These are phyloP conservation scores for Porcisia hertigi DNA, from an alignment of 208 protist genomes.

Conservation along the genomic window DNA sequence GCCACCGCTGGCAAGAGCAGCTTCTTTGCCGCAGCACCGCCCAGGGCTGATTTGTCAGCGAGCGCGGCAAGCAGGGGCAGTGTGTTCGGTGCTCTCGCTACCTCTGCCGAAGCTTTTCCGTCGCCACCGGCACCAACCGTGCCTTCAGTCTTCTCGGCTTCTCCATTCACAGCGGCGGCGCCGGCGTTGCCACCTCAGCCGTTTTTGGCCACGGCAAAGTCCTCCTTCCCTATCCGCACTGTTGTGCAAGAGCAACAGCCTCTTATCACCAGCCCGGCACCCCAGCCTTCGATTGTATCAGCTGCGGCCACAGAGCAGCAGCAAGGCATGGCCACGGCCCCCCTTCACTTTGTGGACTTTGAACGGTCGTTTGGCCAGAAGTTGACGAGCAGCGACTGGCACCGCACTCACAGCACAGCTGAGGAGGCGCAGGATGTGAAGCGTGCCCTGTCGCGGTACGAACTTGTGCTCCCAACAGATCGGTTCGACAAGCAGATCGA, in stretches of 20 bases:
- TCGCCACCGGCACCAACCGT: background rate
- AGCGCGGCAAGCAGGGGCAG: background rate
- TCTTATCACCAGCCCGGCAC: background rate
- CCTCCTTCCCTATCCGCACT: background rate
- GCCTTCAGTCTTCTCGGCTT: background rate
- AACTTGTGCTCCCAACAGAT: conserved; percentile 32
- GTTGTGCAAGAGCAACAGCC: background rate
- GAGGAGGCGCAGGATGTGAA: conserved; percentile 29
- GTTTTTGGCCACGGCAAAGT: background rate
- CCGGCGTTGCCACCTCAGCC: background rate
- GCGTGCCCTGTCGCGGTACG: conserved; percentile 20
- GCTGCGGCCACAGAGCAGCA: background rate
- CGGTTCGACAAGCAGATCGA: conserved; percentile 34
- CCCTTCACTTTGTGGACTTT: conserved; percentile 31
- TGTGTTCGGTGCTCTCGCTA: conserved; percentile 1
- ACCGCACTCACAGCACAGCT: conserved; percentile 6
- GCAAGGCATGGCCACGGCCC: background rate
- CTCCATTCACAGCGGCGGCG: background rate
- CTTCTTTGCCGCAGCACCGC: conserved; percentile 2
- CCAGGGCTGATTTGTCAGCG: background rate
- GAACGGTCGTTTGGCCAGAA: conserved; percentile 19
- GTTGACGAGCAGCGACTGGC: conserved; percentile 4
- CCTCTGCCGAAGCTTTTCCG: background rate
- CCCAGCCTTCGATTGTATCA: background rate
- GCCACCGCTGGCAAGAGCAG: background rate